These are phyloP conservation scores for Metarhizium sp. DNA, from an alignment of 2,329 filamentous ascomycete genomes.

Conservation along the genomic window DNA sequence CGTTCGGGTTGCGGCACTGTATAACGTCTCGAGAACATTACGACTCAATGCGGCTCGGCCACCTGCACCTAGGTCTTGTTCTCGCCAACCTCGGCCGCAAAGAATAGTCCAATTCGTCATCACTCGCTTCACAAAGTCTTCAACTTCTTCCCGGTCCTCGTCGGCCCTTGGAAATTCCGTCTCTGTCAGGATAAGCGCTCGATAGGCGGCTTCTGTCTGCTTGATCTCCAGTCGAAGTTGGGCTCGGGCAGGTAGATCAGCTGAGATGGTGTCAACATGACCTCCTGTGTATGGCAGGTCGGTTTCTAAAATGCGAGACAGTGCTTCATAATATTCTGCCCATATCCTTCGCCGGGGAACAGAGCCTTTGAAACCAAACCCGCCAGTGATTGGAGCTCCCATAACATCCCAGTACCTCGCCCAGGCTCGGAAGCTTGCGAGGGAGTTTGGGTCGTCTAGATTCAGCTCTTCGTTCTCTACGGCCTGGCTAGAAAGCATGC, in stretches of 20 bases:
- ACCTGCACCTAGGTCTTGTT: slow-evolving; percentile 71
- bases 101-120: slow-evolving; percentile 80
- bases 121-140: slow-evolving; percentile 69
- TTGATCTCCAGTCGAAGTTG: slow-evolving; percentile 71
- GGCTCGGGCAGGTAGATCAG: slow-evolving; percentile 44
- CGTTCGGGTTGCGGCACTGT: slow-evolving; percentile 82
- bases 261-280: slow-evolving; percentile 28
- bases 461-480: slow-evolving; percentile 40
- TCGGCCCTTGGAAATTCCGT: slow-evolving; percentile 78
- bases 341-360: slow-evolving; percentile 62
- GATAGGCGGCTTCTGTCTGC: slow-evolving; percentile 69
- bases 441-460: slow-evolving; percentile 41
- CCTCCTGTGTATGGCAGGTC: slow-evolving; percentile 51
- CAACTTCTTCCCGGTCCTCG: slow-evolving; percentile 68
- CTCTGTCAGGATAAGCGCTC: slow-evolving; percentile 67
- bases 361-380: slow-evolving; percentile 47
- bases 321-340: slow-evolving; percentile 72
- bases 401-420: slow-evolving; percentile 56
- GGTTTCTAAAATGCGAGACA: slow-evolving; percentile 67
- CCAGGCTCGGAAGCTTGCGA: slow-evolving; percentile 58
- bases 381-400: slow-evolving; percentile 37
- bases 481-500: slow-evolving; percentile 56
- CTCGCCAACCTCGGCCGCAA: slow-evolving; percentile 70
- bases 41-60: slow-evolving; percentile 68
- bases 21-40: slow-evolving; percentile 77